Evolutionary conservation across 2,329 filamentous ascomycete genomes (phyloP).

Genomic region (Fusarium sp.): DNA sequence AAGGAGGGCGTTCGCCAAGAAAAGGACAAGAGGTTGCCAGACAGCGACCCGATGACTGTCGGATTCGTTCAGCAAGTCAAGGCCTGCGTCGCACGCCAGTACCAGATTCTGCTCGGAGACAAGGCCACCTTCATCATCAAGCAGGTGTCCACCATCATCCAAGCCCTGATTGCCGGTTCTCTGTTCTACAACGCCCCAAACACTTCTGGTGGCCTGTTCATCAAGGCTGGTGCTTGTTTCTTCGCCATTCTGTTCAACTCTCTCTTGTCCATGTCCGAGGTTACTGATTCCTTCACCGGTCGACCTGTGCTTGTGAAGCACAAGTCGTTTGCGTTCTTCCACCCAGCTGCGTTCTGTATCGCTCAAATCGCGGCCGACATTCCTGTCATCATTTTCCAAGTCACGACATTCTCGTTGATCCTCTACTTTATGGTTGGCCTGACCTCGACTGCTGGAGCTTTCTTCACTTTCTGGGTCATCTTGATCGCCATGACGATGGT

Average conservation of each 20-base stretch:
- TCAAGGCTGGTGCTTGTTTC: conserved; percentile 76
- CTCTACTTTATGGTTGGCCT: conserved; percentile 77
- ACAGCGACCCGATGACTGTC: conserved; percentile 70
- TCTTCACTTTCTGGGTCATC: conserved; percentile 75
- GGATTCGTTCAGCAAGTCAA: conserved; percentile 70
- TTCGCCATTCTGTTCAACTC: conserved; percentile 75
- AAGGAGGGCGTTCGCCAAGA: conserved; percentile 66
- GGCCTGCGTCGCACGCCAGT: conserved; percentile 72
- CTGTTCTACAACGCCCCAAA: conserved; percentile 76
- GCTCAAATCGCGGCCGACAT: conserved; percentile 70
- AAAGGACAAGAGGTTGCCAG: conserved; percentile 68
- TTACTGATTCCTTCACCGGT: conserved; percentile 74
- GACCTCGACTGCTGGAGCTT: conserved; percentile 64
- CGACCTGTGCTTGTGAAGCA: conserved; percentile 74
- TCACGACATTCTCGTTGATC: conserved; percentile 70
- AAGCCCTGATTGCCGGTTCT: conserved; percentile 76
- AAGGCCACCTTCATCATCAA: conserved; percentile 76
- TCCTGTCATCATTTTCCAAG: conserved; percentile 71
- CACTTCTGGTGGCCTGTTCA: conserved; percentile 73
- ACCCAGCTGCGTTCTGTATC: conserved; percentile 72
- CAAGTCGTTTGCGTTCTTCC: conserved; percentile 70
- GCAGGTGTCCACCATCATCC: conserved; percentile 69
- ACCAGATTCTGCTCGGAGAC: conserved; percentile 77
- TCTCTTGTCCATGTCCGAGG: conserved; percentile 76
- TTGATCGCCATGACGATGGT: conserved; percentile 68